These are phyloP conservation scores for Exidia glandulosa DNA, from an alignment of 768 basidiomycete genomes.

Conservation along the genomic window DNA sequence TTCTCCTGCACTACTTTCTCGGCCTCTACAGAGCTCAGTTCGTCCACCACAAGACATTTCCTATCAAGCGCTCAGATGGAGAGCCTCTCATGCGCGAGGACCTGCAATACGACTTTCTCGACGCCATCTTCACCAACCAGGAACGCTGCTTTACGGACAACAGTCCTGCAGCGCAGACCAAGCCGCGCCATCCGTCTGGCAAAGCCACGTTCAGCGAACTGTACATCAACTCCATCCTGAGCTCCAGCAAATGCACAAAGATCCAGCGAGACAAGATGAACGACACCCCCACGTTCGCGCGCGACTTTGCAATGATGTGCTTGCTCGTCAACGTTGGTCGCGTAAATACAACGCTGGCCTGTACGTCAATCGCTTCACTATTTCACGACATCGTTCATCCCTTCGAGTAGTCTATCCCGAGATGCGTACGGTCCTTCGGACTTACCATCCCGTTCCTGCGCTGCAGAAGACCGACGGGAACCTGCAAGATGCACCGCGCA, in stretches of 20 bases:
- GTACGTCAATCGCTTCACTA: slow-evolving; percentile 48
- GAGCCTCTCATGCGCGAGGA: slow-evolving; percentile 57
- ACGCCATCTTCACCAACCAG: slow-evolving; percentile 65
- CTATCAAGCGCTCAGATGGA: slow-evolving; percentile 30
- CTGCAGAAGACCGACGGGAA: slow-evolving; percentile 60
- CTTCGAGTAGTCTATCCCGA: slow-evolving; percentile 54
- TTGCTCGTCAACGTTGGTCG: slow-evolving; percentile 69
- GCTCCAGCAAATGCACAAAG: slow-evolving; percentile 60
- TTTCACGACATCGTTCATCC: neutral
- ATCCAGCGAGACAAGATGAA: slow-evolving; percentile 60
- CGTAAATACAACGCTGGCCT: slow-evolving; percentile 76
- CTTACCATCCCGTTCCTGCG: slow-evolving; percentile 68
- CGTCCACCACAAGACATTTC: neutral
- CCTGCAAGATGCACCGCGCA: slow-evolving; percentile 67
- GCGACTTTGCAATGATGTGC: slow-evolving; percentile 62
- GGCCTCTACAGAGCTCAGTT: neutral
- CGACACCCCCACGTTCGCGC: slow-evolving; percentile 49
- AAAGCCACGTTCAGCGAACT: slow-evolving; percentile 72
- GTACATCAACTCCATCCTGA: slow-evolving; percentile 70
- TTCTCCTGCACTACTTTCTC: too few species aligned
- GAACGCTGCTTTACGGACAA: slow-evolving; percentile 50
- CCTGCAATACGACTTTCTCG: slow-evolving; percentile 71
- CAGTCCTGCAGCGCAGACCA: slow-evolving; percentile 34
- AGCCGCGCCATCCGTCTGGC: slow-evolving; percentile 23
- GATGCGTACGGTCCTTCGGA: slow-evolving; percentile 66